phyloP scores from a whole-genome alignment of 2,329 filamentous ascomycete genomes.

The Aspergillus pseudotamarii region DNA sequence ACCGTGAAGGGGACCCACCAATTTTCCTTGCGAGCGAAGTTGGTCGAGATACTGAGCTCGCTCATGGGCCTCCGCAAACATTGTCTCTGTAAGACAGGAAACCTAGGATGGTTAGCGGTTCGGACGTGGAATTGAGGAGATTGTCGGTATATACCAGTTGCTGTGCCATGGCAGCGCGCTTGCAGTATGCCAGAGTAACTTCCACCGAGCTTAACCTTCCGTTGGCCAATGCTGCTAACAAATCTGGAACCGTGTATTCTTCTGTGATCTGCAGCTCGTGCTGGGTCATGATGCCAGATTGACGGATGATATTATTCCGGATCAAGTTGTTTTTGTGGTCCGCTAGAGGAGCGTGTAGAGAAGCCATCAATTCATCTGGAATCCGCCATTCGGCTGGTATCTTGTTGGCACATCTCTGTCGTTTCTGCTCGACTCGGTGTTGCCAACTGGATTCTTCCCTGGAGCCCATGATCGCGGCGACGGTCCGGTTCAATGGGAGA shows the following conservation, averaged over 20 bases:
- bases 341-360: slow-evolving; percentile 14
- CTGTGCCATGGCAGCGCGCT: slow-evolving; percentile 37
- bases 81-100: slow-evolving; percentile 33
- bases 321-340: slow-evolving; percentile 23
- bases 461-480: background rate
- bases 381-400: slow-evolving; percentile 24
- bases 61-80: slow-evolving; percentile 29
- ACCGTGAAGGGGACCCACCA: slow-evolving; percentile 33
- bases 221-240: slow-evolving; percentile 30
- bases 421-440: slow-evolving; percentile 7
- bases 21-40: slow-evolving; percentile 26
- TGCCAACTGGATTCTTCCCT: background rate
- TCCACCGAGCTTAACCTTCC: slow-evolving; percentile 38
- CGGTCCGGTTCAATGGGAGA: too few species aligned
- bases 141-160: slow-evolving; percentile 30
- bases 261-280: slow-evolving; percentile 55
- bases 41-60: slow-evolving; percentile 30
- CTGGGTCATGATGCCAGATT: slow-evolving; percentile 47
- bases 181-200: slow-evolving; percentile 53
- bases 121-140: background rate
- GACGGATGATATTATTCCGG: slow-evolving; percentile 13
- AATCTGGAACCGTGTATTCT: slow-evolving; percentile 37
- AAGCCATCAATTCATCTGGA: slow-evolving; percentile 11
- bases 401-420: slow-evolving; percentile 14
- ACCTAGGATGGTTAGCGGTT: slow-evolving; percentile 12